phyloP scores from a whole-genome alignment of 352 stramenopile species.

The Pythium aristosporum region DNA sequence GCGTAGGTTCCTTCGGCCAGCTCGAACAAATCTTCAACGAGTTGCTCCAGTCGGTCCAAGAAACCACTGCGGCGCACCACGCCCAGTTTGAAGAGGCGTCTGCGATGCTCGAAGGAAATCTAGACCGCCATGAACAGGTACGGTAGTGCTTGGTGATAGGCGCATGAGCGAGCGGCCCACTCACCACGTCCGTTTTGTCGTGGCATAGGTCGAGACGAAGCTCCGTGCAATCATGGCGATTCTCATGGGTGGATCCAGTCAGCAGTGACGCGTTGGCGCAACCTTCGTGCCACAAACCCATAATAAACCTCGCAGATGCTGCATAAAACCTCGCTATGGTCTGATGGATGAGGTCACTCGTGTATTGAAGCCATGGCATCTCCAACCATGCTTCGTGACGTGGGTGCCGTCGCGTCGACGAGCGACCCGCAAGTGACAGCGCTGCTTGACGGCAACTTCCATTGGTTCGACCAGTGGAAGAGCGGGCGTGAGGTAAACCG shows the following conservation, averaged over 20 bases:
- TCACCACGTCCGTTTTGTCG: not conserved
- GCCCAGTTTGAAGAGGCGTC: conserved; percentile 15
- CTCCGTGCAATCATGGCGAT: conserved; percentile 28
- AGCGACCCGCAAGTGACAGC: conserved; percentile 42
- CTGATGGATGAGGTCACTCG: conserved; percentile 1
- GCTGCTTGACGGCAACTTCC: conserved; percentile 26
- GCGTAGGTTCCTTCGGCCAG: conserved; percentile 25
- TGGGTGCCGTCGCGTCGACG: conserved; percentile 11
- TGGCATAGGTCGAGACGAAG: conserved; percentile 25
- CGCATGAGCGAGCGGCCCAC: not conserved
- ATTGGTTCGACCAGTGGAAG: conserved; percentile 67
- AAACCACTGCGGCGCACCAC: conserved; percentile 2
- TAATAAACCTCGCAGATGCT: conserved; percentile 15
- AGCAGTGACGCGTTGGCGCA: conserved; percentile 12
- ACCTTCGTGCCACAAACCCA: conserved; percentile 25
- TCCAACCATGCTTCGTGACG: conserved; percentile 13
- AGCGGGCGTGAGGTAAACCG: conserved; percentile 18
- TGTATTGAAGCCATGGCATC: not conserved
- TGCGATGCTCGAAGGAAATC: conserved; percentile 12
- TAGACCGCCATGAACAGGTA: conserved; percentile 24
- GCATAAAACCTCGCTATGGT: conserved; percentile 4
- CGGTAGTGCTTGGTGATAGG: not conserved
- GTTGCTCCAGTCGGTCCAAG: conserved; percentile 16
- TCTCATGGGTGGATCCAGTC: conserved; percentile 15
- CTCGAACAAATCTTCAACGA: conserved; percentile 31